phyloP scores from a whole-genome alignment of 2,329 filamentous ascomycete species.

The Arachnomyces sp. region DNA sequence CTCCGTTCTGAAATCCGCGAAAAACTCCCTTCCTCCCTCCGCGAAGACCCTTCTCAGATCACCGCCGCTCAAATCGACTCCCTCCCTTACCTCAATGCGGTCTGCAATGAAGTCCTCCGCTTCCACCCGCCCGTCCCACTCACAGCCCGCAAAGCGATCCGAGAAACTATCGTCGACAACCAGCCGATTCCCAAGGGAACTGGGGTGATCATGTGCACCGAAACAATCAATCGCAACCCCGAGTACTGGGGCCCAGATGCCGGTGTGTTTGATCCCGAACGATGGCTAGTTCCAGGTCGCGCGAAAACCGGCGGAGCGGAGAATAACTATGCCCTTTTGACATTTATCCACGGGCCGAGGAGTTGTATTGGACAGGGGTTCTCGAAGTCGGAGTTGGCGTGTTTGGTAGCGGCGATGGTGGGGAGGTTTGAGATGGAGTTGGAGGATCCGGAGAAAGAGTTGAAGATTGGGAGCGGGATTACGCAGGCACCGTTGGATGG shows the following conservation, averaged over 20 bases:
- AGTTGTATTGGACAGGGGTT: constrained; percentile 80
- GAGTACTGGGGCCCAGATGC: constrained; percentile 72
- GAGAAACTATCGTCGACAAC: constrained; percentile 60
- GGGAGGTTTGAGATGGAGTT: constrained; percentile 63
- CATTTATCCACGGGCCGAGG: constrained; percentile 78
- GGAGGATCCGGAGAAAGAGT: constrained; percentile 54
- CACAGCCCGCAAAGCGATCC: constrained; percentile 58
- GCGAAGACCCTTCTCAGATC: constrained; percentile 57
- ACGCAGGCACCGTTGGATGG: constrained; percentile 68
- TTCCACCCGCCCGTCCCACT: constrained; percentile 64
- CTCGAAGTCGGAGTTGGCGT: constrained; percentile 77
- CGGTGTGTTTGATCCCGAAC: constrained; percentile 66
- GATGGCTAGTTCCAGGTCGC: constrained; percentile 53
- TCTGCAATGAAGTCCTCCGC: constrained; percentile 70
- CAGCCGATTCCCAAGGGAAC: constrained; percentile 63
- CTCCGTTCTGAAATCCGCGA: constrained; percentile 62
- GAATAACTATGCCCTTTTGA: constrained; percentile 70
- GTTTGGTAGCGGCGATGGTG: constrained; percentile 67
- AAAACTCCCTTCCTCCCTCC: constrained; percentile 48
- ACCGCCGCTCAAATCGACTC: constrained; percentile 56
- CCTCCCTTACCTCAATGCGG: constrained; percentile 71
- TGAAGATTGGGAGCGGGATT: constrained; percentile 61
- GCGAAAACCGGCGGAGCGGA: constrained; percentile 62
- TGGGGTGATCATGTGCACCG: constrained; percentile 55
- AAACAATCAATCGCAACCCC: constrained; percentile 62